These are phyloP conservation scores for Cicer bijugum DNA, from an alignment of 306 rosid species.

Conservation along the genomic window DNA sequence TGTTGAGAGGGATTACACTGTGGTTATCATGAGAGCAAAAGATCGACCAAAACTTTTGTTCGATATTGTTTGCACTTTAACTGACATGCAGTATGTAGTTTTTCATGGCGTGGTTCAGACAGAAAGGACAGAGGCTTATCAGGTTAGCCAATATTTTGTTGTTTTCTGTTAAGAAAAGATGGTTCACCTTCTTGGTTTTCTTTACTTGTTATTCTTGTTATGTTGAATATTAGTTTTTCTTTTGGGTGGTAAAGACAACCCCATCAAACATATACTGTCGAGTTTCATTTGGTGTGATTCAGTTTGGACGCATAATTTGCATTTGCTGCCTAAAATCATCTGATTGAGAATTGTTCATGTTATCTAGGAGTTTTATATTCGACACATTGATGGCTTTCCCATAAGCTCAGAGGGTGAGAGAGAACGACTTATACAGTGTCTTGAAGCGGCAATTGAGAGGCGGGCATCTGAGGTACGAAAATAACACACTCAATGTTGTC, in stretches of 20 bases:
- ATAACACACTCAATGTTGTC: not conserved
- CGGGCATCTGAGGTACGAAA: conserved; percentile 77
- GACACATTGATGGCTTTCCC: conserved; percentile 91
- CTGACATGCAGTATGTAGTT: conserved; percentile 94
- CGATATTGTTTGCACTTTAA: conserved; percentile 93
- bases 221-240: not conserved
- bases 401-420: conserved; percentile 89
- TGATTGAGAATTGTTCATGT: conserved; percentile 24
- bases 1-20: conserved; percentile 79
- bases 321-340: conserved; percentile 7
- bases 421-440: conserved; percentile 81
- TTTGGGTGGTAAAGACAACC: not conserved
- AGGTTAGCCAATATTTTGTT: conserved; percentile 53
- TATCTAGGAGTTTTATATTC: conserved; percentile 81
- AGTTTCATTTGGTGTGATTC: conserved; percentile 23
- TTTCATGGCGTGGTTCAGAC: conserved; percentile 88
- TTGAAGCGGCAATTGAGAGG: conserved; percentile 96
- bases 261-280: conserved; percentile 8
- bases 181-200: not conserved
- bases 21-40: conserved; percentile 77
- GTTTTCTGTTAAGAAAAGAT: conserved; percentile 11
- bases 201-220: not conserved
- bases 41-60: conserved; percentile 88
- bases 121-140: conserved; percentile 74
- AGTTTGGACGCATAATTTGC: not conserved